These are phyloP conservation scores for Beta macrorhiza DNA, from an alignment of 179 eudicot genomes.

Conservation along the genomic window DNA sequence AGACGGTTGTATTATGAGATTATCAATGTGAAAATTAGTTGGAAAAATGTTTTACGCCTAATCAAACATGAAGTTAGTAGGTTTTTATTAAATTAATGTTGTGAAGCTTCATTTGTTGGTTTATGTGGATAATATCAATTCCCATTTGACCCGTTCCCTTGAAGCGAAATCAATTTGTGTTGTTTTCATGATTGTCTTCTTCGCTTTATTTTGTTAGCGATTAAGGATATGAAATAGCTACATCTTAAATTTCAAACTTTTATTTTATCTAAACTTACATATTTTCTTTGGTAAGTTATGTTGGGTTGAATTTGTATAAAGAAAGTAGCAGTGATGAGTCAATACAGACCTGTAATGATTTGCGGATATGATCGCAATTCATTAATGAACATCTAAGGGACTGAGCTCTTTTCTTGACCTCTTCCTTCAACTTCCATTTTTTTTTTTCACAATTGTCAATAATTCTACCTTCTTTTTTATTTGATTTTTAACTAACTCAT, in stretches of 20 bases:
- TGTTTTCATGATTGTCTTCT: constrained; percentile 29
- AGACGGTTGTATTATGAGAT: too few species aligned
- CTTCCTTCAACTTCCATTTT: too few species aligned
- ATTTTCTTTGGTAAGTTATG: too few species aligned
- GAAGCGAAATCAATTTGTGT: constrained; percentile 65
- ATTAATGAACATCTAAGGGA: constrained; percentile 90
- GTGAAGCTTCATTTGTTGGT: constrained; percentile 71
- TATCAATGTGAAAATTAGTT: too few species aligned
- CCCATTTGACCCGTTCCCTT: constrained; percentile 85
- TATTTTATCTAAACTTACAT: too few species aligned
- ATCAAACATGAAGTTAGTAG: too few species aligned
- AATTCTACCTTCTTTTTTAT: too few species aligned
- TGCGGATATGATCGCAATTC: constrained; percentile 83
- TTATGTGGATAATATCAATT: constrained; percentile 44
- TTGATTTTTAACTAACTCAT: background rate
- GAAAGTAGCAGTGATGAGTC: constrained; percentile 51
- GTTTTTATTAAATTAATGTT: too few species aligned
- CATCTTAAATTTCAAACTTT: too few species aligned
- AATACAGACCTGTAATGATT: constrained; percentile 87
- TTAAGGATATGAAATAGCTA: constrained; percentile 1
- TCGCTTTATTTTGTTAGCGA: background rate
- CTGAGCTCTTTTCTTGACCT: constrained; percentile 37
- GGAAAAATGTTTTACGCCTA: too few species aligned
- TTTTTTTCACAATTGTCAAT: background rate
- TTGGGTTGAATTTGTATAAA: background rate